phyloP scores from a whole-genome alignment of 768 basidiomycete genomes.

The Russula earlei region DNA sequence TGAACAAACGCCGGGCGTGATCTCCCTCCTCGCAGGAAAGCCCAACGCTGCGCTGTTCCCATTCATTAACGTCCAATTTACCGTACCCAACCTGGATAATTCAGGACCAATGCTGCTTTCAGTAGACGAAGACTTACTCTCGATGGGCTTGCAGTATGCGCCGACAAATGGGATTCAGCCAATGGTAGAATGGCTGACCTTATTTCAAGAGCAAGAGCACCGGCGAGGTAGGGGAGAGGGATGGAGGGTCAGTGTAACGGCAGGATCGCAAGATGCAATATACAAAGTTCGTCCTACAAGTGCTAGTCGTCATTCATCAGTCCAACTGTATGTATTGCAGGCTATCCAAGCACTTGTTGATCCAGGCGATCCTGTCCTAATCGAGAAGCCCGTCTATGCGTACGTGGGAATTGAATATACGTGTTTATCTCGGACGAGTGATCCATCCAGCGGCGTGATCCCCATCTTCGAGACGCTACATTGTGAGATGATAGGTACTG shows the following conservation, averaged over 20 bases:
- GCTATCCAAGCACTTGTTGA: slow-evolving; percentile 63
- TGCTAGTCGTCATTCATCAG: not conserved
- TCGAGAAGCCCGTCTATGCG: slow-evolving; percentile 80
- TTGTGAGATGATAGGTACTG: slow-evolving; percentile 51
- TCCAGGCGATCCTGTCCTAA: slow-evolving; percentile 69
- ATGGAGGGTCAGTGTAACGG: slow-evolving; percentile 72
- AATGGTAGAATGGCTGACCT: slow-evolving; percentile 59
- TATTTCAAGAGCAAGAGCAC: slow-evolving; percentile 64
- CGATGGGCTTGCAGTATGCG: slow-evolving; percentile 66
- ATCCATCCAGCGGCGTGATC: slow-evolving; percentile 45
- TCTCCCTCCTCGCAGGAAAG: slow-evolving; percentile 83
- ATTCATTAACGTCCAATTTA: slow-evolving; percentile 70
- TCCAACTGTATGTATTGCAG: slow-evolving; percentile 33
- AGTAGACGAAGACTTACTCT: slow-evolving; percentile 51
- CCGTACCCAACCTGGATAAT: slow-evolving; percentile 38
- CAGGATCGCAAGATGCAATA: slow-evolving; percentile 84
- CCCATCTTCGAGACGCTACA: slow-evolving; percentile 50
- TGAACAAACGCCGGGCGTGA: slow-evolving; percentile 67
- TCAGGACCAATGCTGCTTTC: slow-evolving; percentile 41
- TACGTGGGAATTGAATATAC: slow-evolving; percentile 29
- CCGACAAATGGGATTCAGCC: slow-evolving; percentile 58
- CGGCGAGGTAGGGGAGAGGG: slow-evolving; percentile 43
- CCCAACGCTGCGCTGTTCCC: slow-evolving; percentile 90
- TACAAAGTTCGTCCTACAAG: slow-evolving; percentile 51
- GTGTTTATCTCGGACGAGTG: slow-evolving; percentile 1